Conservation (phyloP, 164 flowering plant genomes). For the Vitis amurensis region DNA sequence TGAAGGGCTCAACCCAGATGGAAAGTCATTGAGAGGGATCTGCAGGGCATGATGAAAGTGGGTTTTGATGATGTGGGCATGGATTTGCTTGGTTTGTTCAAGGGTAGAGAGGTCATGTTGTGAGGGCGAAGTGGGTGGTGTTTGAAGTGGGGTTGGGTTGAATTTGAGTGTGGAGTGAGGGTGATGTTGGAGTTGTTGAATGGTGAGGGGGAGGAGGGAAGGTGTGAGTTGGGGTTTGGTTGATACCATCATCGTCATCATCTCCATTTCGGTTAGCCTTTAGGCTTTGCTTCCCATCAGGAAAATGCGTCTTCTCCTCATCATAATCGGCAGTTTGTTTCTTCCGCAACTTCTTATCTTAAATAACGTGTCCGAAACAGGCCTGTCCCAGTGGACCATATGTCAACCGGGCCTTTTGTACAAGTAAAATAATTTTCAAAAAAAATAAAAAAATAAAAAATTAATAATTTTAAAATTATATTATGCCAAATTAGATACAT, state of each 20-base stretch:
- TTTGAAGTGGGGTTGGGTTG: conserved; percentile 11
- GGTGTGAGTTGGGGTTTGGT: conserved; percentile 20
- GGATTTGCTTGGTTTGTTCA: conserved; percentile 51
- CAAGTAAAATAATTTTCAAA: too few relatives aligned
- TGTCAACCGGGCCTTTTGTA: too few relatives aligned
- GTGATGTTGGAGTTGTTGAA: conserved; percentile 19
- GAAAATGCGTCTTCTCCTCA: neutral
- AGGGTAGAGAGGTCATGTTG: conserved; percentile 18
- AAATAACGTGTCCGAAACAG: too few relatives aligned
- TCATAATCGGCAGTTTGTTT: neutral
- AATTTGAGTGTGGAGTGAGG: conserved; percentile 5
- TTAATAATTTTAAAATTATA: too few relatives aligned
- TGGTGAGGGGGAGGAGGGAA: conserved; percentile 23
- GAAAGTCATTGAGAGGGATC: conserved; percentile 7
- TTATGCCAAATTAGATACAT: too few relatives aligned
- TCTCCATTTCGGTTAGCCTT: conserved; percentile 16
- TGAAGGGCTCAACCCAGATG: conserved; percentile 24
- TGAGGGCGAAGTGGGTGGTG: conserved; percentile 7
- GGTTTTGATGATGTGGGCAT: conserved; percentile 53
- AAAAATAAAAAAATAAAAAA: too few relatives aligned
- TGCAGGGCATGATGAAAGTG: conserved; percentile 24
- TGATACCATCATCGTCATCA: conserved; percentile 25
- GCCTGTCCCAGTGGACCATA: too few relatives aligned
- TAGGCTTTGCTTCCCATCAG: neutral
- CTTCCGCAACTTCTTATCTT: neutral